Conservation (phyloP, 768 basidiomycete genomes). For the Russula vinacea region DNA sequence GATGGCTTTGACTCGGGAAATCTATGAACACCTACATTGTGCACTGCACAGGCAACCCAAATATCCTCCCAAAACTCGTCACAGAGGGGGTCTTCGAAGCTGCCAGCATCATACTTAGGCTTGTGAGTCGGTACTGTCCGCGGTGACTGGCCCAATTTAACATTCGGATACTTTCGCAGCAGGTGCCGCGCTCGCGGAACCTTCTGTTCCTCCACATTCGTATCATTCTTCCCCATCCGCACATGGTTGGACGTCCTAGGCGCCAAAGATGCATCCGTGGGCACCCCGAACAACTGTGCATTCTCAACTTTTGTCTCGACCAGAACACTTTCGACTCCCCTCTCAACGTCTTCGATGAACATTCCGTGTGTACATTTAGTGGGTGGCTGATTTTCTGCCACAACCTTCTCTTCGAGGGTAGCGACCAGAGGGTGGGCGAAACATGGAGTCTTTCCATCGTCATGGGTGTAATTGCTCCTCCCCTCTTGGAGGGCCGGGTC, state of each 20-base stretch:
- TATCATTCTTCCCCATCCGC: constrained; percentile 44
- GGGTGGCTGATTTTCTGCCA: constrained; percentile 42
- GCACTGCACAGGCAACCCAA: constrained; percentile 83
- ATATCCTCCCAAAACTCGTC: constrained; percentile 87
- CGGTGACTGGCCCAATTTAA: constrained; percentile 50
- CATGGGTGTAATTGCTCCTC: constrained; percentile 56
- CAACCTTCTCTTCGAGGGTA: constrained; percentile 63
- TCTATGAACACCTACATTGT: constrained; percentile 61
- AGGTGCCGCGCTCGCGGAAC: constrained; percentile 50
- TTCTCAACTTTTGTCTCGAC: constrained; percentile 42
- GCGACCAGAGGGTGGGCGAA: constrained; percentile 65
- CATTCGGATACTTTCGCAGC: constrained; percentile 51
- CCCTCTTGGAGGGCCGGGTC: constrained; percentile 49
- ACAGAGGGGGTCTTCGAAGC: constrained; percentile 84
- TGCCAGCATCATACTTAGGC: constrained; percentile 71
- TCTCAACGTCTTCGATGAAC: constrained; percentile 5
- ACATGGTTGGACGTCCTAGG: constrained; percentile 45
- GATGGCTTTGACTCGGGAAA: background rate
- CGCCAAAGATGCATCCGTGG: constrained; percentile 49
- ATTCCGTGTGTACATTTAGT: constrained; percentile 17
- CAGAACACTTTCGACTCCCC: constrained; percentile 24
- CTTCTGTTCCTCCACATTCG: constrained; percentile 48
- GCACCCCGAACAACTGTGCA: constrained; percentile 49
- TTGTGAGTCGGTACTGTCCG: constrained; percentile 64
- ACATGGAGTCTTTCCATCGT: constrained; percentile 50